Evolutionary conservation across 805 yeast genomes (phyloP), one percentile per base, ranked within the genome.

Genomic region (Metschnikowia chrysomelidarum): DNA sequence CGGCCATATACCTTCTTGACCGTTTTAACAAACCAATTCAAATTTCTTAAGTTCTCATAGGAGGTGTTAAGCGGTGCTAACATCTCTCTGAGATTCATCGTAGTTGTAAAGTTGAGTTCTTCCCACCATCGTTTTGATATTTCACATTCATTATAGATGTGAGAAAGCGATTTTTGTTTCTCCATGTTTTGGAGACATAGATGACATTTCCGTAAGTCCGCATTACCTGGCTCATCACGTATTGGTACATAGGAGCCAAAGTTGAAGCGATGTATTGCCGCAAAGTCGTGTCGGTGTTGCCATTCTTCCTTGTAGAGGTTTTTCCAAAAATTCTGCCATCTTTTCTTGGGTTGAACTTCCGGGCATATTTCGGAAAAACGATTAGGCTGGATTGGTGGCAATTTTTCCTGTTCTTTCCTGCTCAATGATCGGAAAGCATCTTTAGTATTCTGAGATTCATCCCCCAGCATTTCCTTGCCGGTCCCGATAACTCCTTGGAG

Each of bases 221-320:
- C n/a, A n/a, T n/a, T n/a, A n/a, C n/a, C n/a, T n/a, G n/a, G 11
- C 25, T 10, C 11, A 20, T 29, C 32, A 19, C 13, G 24, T 8
- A 29, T 5, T 8, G 32, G 32, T 2, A 29, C 32, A 12, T 29
- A 20, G 10, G 32, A 29, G 8, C 32, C 32, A 29, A 12, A 29
- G n/a, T 29, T 29, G 15, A 29, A 29, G 8, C 13, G 9, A 20
- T 29, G 25, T 5, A 29, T 8, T 18, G 28, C 28, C 16, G 19
- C 16, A 19, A 26, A 15, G n/a, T 26, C 28, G 19, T 26, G n/a
- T 19, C 24, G 24, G 19, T 12, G 12, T 10, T 13, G 5, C 32
- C 25, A 20, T 8, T 29, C 24, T 7, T 19, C 12, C 7, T 19
- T 29, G 18, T 29, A 20, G 11, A 29, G 14, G 6, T 10, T 17